A percentile compares a stretch with the other conserved stretches of the same genome.
These are phyloP conservation scores for Exophiala calicioides DNA, from an alignment of 2,329 filamentous ascomycete genomes.

Conservation along the genomic window DNA sequence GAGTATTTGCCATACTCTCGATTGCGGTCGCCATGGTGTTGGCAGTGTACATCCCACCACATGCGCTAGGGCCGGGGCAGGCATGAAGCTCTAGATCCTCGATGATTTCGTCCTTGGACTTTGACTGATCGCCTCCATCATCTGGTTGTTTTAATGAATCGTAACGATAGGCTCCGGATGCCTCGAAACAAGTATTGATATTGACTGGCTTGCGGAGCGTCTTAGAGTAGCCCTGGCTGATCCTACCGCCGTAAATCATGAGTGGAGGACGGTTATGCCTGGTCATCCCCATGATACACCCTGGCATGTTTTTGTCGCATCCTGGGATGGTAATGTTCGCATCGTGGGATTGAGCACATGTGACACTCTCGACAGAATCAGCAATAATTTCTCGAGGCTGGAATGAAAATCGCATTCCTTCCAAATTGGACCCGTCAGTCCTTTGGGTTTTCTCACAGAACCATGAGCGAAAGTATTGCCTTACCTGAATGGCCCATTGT, in stretches of 20 bases:
- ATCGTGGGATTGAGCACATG: conserved; percentile 87
- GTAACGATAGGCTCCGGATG: conserved; percentile 78
- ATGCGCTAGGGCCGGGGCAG: conserved; percentile 77
- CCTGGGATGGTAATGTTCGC: conserved; percentile 91
- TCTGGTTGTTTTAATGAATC: conserved; percentile 70
- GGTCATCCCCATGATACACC: conserved; percentile 84
- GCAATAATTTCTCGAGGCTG: conserved; percentile 91
- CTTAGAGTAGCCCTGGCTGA: conserved; percentile 79
- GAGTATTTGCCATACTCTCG: conserved; percentile 88
- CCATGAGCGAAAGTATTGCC: no score
- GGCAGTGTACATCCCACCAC: conserved; percentile 87
- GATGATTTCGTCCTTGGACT: conserved; percentile 75
- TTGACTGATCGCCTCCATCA: conserved; percentile 57
- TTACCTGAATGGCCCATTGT: conserved; percentile 82
- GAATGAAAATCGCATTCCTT: conserved; percentile 91
- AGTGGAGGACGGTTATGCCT: conserved; percentile 88
- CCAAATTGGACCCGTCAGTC: no score
- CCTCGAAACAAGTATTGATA: conserved; percentile 86
- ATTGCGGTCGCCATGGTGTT: conserved; percentile 93
- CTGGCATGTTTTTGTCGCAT: conserved; percentile 98
- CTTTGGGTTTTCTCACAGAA: no score
- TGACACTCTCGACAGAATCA: conserved; percentile 91
- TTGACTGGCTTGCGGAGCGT: conserved; percentile 79
- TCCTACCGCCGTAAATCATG: conserved; percentile 94
- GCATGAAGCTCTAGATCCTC: conserved; percentile 78